phyloP scores from a whole-genome alignment of 306 rosid genomes.

The Herpetospermum pedunculosum region DNA sequence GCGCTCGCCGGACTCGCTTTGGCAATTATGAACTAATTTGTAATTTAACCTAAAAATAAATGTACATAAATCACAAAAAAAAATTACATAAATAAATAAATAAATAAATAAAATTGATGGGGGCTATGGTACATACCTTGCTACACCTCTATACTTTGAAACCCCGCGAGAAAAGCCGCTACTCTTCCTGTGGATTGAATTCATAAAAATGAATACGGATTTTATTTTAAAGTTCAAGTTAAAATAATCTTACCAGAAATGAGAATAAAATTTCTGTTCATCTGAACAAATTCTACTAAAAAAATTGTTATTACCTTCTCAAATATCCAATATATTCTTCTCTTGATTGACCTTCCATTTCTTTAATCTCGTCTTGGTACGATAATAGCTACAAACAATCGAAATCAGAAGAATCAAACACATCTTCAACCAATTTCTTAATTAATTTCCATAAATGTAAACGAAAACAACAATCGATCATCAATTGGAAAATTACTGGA shows the following conservation, averaged over 20 bases:
- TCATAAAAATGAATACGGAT: neutral
- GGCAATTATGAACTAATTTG: too few species aligned
- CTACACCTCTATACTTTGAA: slow-evolving; percentile 90
- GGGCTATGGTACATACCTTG: slow-evolving; percentile 71
- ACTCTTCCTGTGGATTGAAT: slow-evolving; percentile 49
- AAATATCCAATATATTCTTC: slow-evolving; percentile 91
- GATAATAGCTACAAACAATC: slow-evolving; percentile 31
- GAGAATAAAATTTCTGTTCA: neutral
- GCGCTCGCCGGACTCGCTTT: too few species aligned
- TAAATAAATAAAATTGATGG: too few species aligned
- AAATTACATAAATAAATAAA: too few species aligned
- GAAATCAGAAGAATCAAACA: neutral
- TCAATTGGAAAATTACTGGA: slow-evolving; percentile 32
- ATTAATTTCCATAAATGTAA: neutral
- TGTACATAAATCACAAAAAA: neutral
- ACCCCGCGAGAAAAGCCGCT: slow-evolving; percentile 97
- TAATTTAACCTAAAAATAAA: too few species aligned
- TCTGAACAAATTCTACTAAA: neutral
- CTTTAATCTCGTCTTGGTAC: slow-evolving; percentile 57
- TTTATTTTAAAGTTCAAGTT: neutral
- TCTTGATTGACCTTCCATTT: slow-evolving; percentile 72
- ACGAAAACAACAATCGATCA: neutral
- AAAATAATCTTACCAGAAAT: neutral
- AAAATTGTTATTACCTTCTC: slow-evolving; percentile 42
- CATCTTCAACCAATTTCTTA: neutral